Base-by-base conservation (phyloP, 2,329 filamentous ascomycete species). In the Beauveria bassiana region DNA sequence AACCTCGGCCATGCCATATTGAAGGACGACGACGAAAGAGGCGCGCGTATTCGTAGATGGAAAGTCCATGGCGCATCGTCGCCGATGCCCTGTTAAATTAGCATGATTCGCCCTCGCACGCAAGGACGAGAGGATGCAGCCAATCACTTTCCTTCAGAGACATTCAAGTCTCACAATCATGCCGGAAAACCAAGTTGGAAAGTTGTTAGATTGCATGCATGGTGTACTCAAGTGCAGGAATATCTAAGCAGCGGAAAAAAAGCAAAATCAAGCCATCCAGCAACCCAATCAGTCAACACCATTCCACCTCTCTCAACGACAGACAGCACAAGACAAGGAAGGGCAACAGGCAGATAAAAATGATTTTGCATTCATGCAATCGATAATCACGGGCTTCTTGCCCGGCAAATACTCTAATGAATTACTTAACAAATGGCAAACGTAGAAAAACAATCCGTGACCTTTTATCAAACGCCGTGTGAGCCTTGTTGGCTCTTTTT, bases 391-490 rank as follows among this genome's bases (percentile, higher is more conserved):
- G 43, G 55, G 50, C 51, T 55, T 54, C 43, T 55, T 51, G 51
- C 51, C n/a, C 59, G 51, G 59, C 51, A 59, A 31, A 61, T 61
- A 61, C 51, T 61, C 59, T 61, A 61, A 28, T 49, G 49, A 45
- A 60, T 60, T 60, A 60, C 50, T 60, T 42, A 43, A 42, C 31
- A 50, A 49, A 38, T 5, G 20, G 38, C 26, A 53, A 38, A 63
- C 40, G 54, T 61, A 56, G 59, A 49, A 63, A 63, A 63, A 50
- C 61, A 47, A 62, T 64, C 61, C 66, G 65, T 65, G 62, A 67
- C 68, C 66, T 71, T 71, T 69, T 71, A 71, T 66, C 67, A 70
- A 71, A 71, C 70, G 70, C 70, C 69, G 63, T 65, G n/a, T 47
- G 49, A 64, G 47, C 61, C 49, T 43, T 42, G 20, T 18, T 65